Percentiles rank a stretch among this genome's conserved stretches.
Evolutionary conservation across 495 filamentous ascomycete genomes (phyloP).

Genomic region (Mytilinidion resinicola): DNA sequence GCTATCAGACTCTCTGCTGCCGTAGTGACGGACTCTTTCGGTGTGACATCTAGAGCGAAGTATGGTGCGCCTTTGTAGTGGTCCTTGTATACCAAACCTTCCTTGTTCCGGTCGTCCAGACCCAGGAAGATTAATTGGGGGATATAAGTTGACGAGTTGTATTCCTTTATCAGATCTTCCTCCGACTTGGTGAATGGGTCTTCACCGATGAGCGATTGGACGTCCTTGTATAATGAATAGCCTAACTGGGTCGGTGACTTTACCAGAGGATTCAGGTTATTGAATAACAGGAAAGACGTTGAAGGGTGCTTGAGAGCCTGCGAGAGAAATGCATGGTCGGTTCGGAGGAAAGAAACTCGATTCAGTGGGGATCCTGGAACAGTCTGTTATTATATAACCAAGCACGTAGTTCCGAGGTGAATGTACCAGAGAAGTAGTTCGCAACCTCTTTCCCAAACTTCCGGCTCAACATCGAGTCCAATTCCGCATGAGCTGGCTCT

Average conservation of each 20-base stretch:
- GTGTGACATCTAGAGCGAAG: conserved; percentile 87
- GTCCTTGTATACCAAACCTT: conserved; percentile 48
- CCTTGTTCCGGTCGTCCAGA: conserved; percentile 60
- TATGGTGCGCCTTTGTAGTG: conserved; percentile 68
- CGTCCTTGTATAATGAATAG: conserved; percentile 55
- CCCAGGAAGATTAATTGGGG: conserved; percentile 81
- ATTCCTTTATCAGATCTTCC: conserved; percentile 62
- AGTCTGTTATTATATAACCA: neutral
- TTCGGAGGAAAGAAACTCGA: conserved; percentile 78
- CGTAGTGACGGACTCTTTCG: conserved; percentile 51
- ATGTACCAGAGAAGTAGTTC: conserved; percentile 87
- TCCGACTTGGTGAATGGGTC: conserved; percentile 67
- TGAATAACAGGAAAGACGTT: conserved; percentile 68
- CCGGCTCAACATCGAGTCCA: conserved; percentile 75
- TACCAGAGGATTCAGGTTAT: conserved; percentile 70
- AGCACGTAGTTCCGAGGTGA: neutral
- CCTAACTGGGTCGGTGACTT: conserved; percentile 51
- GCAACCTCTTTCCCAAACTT: conserved; percentile 86
- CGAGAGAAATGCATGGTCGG: conserved; percentile 71
- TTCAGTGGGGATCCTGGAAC: conserved; percentile 61
- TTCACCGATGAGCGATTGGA: conserved; percentile 61
- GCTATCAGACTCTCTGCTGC: conserved; percentile 47
- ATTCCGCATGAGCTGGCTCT: conserved; percentile 53
- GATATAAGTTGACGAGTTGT: conserved; percentile 61
- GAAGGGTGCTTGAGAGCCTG: conserved; percentile 65